phyloP scores from a whole-genome alignment of 495 filamentous ascomycete species.

The Tuber indicum region DNA sequence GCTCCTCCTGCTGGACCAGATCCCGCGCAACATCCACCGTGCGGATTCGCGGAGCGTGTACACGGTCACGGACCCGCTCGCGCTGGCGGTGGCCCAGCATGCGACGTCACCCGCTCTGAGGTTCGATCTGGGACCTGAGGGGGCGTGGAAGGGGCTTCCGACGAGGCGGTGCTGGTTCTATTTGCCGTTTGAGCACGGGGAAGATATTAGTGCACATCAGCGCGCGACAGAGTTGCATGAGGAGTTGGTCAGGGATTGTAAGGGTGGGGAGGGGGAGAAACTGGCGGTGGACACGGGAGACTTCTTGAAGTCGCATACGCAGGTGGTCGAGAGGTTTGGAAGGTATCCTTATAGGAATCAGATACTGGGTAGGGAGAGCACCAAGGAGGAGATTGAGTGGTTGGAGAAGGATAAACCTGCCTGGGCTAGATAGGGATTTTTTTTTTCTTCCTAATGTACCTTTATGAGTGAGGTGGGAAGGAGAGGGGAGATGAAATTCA shows the following conservation, averaged over 20 bases:
- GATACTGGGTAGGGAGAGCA: constrained; percentile 35
- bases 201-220: constrained; percentile 43
- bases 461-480: background rate
- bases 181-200: constrained; percentile 48
- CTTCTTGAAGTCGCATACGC: background rate
- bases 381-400: constrained; percentile 37
- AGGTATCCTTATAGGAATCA: constrained; percentile 42
- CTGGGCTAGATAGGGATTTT: constrained; percentile 18
- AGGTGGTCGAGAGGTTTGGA: constrained; percentile 39
- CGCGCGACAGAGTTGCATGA: constrained; percentile 23
- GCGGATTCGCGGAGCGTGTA: constrained; percentile 43
- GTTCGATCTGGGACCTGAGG: constrained; percentile 24
- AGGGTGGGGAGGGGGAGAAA: constrained; percentile 16
- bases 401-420: constrained; percentile 16
- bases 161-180: constrained; percentile 44
- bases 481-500: background rate
- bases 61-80: constrained; percentile 48
- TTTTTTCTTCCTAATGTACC: background rate
- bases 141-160: constrained; percentile 7
- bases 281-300: constrained; percentile 11
- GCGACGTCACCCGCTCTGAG: constrained; percentile 5
- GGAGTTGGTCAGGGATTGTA: background rate
- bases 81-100: constrained; percentile 37
- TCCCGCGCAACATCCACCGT: constrained; percentile 49
- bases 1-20: constrained; percentile 49